Conservation (phyloP, 1,284 basidiomycete species). For the Xanthoconium separans region DNA sequence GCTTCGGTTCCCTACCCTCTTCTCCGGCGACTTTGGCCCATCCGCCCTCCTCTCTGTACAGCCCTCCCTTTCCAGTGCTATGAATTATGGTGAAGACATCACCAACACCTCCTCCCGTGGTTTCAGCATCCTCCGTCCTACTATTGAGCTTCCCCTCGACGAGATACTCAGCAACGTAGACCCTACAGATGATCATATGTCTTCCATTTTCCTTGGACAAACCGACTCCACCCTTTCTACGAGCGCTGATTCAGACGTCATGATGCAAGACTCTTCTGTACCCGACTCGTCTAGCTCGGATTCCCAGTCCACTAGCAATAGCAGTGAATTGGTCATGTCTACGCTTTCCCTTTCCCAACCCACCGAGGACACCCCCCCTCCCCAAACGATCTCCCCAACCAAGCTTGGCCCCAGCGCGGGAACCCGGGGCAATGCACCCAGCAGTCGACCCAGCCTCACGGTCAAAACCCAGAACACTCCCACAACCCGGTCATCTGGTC, state of each 20-base stretch:
- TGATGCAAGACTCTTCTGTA: slow-evolving; percentile 26
- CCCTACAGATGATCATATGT: slow-evolving; percentile 17
- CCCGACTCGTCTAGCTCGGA: slow-evolving; percentile 7
- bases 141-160: slow-evolving; percentile 77
- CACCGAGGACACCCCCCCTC: slow-evolving; percentile 37
- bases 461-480: slow-evolving; percentile 45
- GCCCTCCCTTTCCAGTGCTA: slow-evolving; percentile 59
- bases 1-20: slow-evolving; percentile 67
- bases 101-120: slow-evolving; percentile 45
- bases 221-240: slow-evolving; percentile 7
- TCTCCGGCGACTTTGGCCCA: slow-evolving; percentile 71
- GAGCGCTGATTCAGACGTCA: slow-evolving; percentile 21
- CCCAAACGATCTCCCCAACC: slow-evolving; percentile 50
- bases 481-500: slow-evolving; percentile 52
- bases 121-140: slow-evolving; percentile 69
- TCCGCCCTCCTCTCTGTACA: slow-evolving; percentile 69
- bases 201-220: slow-evolving; percentile 2
- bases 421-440: slow-evolving; percentile 43
- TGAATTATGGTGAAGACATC: slow-evolving; percentile 75
- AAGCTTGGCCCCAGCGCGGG: slow-evolving; percentile 50
- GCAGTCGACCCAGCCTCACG: slow-evolving; percentile 55
- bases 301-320: slow-evolving; percentile 1
- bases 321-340: slow-evolving; percentile 5
- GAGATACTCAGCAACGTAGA: slow-evolving; percentile 53
- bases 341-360: slow-evolving; percentile 38